Base-by-base conservation (phyloP, 1,284 basidiomycete species). In the Ceratobasidium sp. region DNA sequence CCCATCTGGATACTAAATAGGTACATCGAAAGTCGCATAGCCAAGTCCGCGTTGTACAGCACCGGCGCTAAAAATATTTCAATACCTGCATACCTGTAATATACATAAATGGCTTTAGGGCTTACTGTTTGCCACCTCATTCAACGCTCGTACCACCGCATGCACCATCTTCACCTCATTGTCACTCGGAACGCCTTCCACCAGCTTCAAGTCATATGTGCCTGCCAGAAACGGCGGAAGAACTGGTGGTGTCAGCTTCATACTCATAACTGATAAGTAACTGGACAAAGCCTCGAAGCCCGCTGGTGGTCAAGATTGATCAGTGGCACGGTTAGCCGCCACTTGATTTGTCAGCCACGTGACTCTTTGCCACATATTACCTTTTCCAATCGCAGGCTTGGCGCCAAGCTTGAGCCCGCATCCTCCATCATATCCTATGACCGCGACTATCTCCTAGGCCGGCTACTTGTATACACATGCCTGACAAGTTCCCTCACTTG, bases 1-100 rank as follows among this genome's bases (percentile, higher is more conserved):
- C 74, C 55, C 73, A 75, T 75, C 41, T 75, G 73, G 10, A 66
- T 33, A n/a, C 52, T 54, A 55, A 75, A 75, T 16, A 75, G 38
- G 20, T 75, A 35, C 18, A 65, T 7, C 14, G 60, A 35, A 10
- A 75, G 52, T 6, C 5, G 8, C 60, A 48, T 38, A 10, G 57
- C 46, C 8, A 75, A 20, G 14, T 27, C 50, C 2, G 64, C 33
- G 41, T 67, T 35, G 41, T 55, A 55, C 33, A 76, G 20, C 3
- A 4, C 20, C 8, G 74, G 52, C 23, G 67, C 74, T 76, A 8
- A 27, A 12, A 38, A 4, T 1, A 1, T 50, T 18, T 8, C 0
- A 12, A 5, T 16, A 20, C 27, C 46, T 16, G 7, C 23, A 16
- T 18, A 12, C 33, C 20, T 23, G 4, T 20, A 20, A 27, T n/a